These are phyloP conservation scores for Hondaea fermentalgiana DNA, from an alignment of 108 stramenopile species.

Conservation along the genomic window DNA sequence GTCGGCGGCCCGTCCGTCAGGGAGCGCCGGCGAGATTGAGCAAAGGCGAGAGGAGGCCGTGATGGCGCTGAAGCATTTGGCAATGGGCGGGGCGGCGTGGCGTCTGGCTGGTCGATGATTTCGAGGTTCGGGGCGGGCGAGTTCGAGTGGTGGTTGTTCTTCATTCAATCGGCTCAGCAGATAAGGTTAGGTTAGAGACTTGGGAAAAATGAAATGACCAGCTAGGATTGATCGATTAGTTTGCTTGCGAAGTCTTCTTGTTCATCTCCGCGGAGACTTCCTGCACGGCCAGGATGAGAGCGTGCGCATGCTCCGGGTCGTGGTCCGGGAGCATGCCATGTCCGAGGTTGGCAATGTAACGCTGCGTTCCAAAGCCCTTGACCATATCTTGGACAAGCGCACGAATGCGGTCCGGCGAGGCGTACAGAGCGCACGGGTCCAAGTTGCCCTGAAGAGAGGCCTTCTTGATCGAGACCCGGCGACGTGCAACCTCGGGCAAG, in stretches of 20 bases:
- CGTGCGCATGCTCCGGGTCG: constrained; percentile 13
- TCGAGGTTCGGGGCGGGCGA: no score
- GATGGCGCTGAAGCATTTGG: no score
- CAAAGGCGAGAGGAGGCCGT: no score
- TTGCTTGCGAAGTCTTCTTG: not conserved
- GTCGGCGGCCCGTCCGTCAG: no score
- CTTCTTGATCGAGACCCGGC: not conserved
- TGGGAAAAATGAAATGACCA: no score
- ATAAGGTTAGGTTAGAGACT: no score
- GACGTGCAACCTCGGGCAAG: constrained; percentile 27
- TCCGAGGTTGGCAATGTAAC: constrained; percentile 22
- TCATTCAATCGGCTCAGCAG: no score
- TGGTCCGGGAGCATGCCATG: constrained; percentile 11
- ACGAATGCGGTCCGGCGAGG: not conserved
- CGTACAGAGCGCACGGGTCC: constrained; percentile 19
- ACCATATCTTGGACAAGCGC: not conserved
- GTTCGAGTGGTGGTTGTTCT: no score
- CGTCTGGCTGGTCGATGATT: no score
- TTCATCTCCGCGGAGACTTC: constrained; percentile 15
- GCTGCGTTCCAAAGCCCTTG: not conserved
- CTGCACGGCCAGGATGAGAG: constrained; percentile 21
- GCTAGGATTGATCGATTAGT: no score
- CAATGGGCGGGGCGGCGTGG: no score
- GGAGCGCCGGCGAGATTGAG: no score
- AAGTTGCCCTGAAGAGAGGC: constrained; percentile 23